These are phyloP conservation scores for Lippia alba DNA, from an alignment of 305 asterid genomes.

Conservation along the genomic window DNA sequence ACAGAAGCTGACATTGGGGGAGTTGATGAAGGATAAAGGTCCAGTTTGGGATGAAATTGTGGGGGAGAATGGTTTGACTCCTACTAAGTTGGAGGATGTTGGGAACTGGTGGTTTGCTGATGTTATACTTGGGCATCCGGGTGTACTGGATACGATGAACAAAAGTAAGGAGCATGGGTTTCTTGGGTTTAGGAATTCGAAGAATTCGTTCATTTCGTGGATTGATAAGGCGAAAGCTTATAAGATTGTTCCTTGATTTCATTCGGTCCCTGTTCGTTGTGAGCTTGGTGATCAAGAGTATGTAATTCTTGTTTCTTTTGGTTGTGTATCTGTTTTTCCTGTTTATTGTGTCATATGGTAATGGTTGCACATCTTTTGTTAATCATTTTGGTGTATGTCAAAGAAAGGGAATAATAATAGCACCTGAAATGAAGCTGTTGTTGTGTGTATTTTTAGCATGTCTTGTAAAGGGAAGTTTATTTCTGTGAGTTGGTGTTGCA, in stretches of 20 bases:
- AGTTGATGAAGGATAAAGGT: constrained; percentile 62
- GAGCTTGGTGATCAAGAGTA: background rate
- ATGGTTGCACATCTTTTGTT: constrained; percentile 9
- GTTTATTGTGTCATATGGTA: constrained; percentile 15
- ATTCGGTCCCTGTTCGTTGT: background rate
- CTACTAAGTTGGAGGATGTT: constrained; percentile 53
- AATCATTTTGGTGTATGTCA: background rate
- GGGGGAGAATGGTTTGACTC: constrained; percentile 50
- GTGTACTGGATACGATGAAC: constrained; percentile 53
- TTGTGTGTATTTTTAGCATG: constrained; percentile 24
- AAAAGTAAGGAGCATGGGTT: constrained; percentile 75
- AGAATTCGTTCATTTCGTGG: constrained; percentile 59
- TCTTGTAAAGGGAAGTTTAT: constrained; percentile 1
- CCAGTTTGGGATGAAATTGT: constrained; percentile 63
- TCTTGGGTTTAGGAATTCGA: constrained; percentile 67
- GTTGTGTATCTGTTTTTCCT: background rate
- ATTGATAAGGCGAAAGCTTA: constrained; percentile 60
- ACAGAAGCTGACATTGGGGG: constrained; percentile 37
- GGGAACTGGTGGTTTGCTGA: constrained; percentile 62
- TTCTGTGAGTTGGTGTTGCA: background rate
- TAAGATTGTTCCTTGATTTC: constrained; percentile 57
- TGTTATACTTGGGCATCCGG: background rate
- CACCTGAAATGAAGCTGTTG: constrained; percentile 5
- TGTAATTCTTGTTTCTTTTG: background rate
- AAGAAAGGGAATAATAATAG: constrained; percentile 16